Conservation (phyloP, 805 yeast genomes). For the Candida methanosorbosa region DNA sequence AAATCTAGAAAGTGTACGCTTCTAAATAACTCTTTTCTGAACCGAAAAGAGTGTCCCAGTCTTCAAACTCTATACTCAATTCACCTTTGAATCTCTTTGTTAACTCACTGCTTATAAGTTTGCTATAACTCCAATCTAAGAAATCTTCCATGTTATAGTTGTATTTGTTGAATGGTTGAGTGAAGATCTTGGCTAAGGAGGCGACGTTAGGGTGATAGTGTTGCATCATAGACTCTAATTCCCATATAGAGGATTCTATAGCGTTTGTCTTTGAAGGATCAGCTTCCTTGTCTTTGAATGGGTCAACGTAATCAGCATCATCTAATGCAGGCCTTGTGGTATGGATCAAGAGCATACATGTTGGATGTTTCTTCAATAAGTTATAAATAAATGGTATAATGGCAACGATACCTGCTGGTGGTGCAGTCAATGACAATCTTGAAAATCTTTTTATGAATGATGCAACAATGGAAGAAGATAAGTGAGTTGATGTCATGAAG, state of each 20-base stretch:
- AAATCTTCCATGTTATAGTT: conserved; percentile 90
- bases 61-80: conserved; percentile 73
- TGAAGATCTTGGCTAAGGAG: conserved; percentile 77
- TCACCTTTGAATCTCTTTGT: conserved; percentile 59
- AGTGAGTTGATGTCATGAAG: conserved; percentile 79
- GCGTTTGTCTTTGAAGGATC: conserved; percentile 82
- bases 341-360: conserved; percentile 87
- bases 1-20: no score
- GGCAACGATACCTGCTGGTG: conserved; percentile 84
- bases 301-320: conserved; percentile 41
- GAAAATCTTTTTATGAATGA: conserved; percentile 82
- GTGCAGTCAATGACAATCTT: conserved; percentile 63
- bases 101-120: conserved; percentile 55
- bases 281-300: conserved; percentile 50
- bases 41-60: conserved; percentile 32
- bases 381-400: conserved; percentile 89
- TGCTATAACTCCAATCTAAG: conserved; percentile 78
- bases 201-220: conserved; percentile 97
- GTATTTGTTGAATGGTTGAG: conserved; percentile 84
- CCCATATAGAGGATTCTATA: conserved; percentile 86
- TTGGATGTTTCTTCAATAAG: conserved; percentile 82
- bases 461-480: conserved; percentile 76
- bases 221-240: conserved; percentile 57
- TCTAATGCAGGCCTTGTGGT: conserved; percentile 24
- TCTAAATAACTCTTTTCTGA: conserved; percentile 8